Base-by-base conservation (phyloP, 441 rosid genomes). In the Syzygium syzygioides region DNA sequence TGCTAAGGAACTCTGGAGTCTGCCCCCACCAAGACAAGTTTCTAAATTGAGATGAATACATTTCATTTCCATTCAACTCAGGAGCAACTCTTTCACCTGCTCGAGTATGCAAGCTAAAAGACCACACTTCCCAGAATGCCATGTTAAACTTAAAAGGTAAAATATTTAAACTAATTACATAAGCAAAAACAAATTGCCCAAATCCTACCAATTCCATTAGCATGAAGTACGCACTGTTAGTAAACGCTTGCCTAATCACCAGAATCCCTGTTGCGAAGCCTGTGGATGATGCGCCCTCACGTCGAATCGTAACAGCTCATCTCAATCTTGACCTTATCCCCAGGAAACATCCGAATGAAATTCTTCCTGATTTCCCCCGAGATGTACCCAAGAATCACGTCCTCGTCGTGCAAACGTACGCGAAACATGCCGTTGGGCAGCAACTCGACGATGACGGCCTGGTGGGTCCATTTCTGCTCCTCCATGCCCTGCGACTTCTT, bases 381-480 rank as follows among this genome's bases (percentile, higher is more conserved):
- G 85, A 95, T 95, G 79, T 97, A 96, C 48, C 99, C 99, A 48
- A 97, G 94, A 86, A 97, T 92, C 86, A 94, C 88, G 87, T 94
- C 98, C 18, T 95, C 87, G 56, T 96, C 96, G 90, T 96, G 98
- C 87, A 97, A 89, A 86, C 89, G 94, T 4, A 97, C 97, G 79
- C 97, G 91, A 89, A 97, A 97, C 99, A 97, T 97, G 14, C 97
- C 99, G 87, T 96, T 96, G 85, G 99, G 94, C 12, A 97, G 94
- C 76, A 98, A 97, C 88, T 97, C 98, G 0, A 96, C 96, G 32
- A 97, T 91, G 55, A 93, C 93, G 86, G 98, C 99, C 94, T 97
- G 87, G 84, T 88, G 89, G 80, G 87, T 88, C 89, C 89, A 88
- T 18, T 88, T 88, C 89, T 88, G 89, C 87, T 88, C 89, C 87